Percentiles rank a stretch among this genome's conserved stretches.
These are phyloP conservation scores for Leavenworthia alabamica DNA, from an alignment of 345 rosid species.

Conservation along the genomic window DNA sequence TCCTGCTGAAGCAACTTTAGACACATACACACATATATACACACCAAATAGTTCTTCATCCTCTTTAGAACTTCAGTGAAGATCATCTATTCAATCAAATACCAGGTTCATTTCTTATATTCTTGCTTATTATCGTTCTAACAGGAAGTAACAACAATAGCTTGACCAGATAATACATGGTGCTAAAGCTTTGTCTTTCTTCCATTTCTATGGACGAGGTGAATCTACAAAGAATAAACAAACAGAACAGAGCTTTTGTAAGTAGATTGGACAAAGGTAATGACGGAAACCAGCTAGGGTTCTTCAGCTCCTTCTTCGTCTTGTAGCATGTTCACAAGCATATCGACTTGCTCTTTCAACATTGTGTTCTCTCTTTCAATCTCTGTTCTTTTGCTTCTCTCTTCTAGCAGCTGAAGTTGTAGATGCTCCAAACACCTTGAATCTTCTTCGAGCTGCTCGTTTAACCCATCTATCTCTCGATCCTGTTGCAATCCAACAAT, in stretches of 20 bases:
- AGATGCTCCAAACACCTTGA: slow-evolving; percentile 71
- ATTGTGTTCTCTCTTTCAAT: slow-evolving; percentile 74
- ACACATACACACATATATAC: background rate
- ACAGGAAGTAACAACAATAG: slow-evolving; percentile 10
- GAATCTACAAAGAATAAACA: slow-evolving; percentile 34
- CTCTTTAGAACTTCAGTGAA: background rate
- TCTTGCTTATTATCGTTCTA: too few relatives aligned
- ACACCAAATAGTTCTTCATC: slow-evolving; percentile 2
- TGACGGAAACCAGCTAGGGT: slow-evolving; percentile 31
- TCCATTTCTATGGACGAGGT: slow-evolving; percentile 11
- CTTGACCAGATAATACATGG: slow-evolving; percentile 23
- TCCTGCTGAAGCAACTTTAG: slow-evolving; percentile 15
- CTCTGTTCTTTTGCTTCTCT: slow-evolving; percentile 64
- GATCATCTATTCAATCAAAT: background rate
- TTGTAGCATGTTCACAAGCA: slow-evolving; percentile 80
- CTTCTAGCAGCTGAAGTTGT: slow-evolving; percentile 75
- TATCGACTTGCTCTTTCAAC: slow-evolving; percentile 72
- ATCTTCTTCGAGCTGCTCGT: slow-evolving; percentile 92
- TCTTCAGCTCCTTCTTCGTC: slow-evolving; percentile 50
- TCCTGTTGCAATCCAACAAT: slow-evolving; percentile 42
- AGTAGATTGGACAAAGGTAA: background rate
- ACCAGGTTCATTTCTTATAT: slow-evolving; percentile 3
- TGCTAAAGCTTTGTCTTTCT: slow-evolving; percentile 16
- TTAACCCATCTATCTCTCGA: slow-evolving; percentile 76
- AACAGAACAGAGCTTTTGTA: slow-evolving; percentile 13